Percentiles rank a stretch among this genome's conserved stretches.
phyloP scores from a whole-genome alignment of 2,329 filamentous ascomycete genomes.

The Seiridium unicorne region DNA sequence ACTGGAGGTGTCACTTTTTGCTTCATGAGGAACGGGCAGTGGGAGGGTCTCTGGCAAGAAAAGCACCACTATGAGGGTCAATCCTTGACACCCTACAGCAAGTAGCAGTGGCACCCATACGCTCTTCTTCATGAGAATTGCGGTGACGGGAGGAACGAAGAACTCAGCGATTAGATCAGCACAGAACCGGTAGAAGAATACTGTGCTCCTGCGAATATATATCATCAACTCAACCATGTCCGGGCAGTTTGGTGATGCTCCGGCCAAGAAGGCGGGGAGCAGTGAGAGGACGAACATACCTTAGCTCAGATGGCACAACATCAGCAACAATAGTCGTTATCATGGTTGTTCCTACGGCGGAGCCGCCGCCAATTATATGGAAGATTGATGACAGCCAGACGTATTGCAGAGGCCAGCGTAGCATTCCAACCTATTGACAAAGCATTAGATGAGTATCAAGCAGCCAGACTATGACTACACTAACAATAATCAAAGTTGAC shows the following conservation, averaged over 20 bases:
- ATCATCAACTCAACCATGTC: not conserved
- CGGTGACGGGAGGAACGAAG: not conserved
- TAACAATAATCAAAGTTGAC: slow-evolving; percentile 7
- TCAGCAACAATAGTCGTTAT: not conserved
- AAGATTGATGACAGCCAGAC: slow-evolving; percentile 1
- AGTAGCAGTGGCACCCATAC: not conserved
- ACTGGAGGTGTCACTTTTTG: not conserved
- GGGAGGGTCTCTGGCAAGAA: not conserved
- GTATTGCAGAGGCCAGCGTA: not conserved
- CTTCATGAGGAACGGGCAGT: not conserved
- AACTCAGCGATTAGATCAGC: not conserved
- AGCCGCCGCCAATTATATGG: not conserved
- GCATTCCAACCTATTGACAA: not conserved
- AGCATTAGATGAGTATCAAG: not conserved
- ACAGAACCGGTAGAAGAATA: slow-evolving; percentile 5
- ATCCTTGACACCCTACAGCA: not conserved
- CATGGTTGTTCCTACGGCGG: not conserved
- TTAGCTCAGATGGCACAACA: not conserved
- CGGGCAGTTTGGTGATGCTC: not conserved
- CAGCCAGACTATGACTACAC: not conserved
- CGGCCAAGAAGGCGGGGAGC: not conserved
- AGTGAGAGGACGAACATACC: not conserved
- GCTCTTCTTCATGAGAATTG: not conserved
- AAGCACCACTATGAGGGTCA: not conserved
- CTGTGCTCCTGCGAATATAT: not conserved